A percentile compares a stretch with the other conserved stretches of the same genome.
Conservation (phyloP, 2,329 filamentous ascomycete genomes). For the Pestalotiopsis sp. region DNA sequence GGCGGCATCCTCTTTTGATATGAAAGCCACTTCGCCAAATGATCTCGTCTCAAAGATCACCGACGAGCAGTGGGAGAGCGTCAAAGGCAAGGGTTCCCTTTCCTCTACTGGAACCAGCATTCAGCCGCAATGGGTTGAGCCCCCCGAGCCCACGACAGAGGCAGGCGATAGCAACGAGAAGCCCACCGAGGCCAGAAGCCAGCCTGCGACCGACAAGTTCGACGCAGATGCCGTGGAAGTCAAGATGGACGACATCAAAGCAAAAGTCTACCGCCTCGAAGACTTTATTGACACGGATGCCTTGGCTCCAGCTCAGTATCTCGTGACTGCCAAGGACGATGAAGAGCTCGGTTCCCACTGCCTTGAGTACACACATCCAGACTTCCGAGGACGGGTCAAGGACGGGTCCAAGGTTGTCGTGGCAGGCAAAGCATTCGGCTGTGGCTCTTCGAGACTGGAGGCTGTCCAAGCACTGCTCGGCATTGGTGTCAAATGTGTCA, state of each 20-base stretch:
- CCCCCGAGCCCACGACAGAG: neutral
- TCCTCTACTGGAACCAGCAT: neutral
- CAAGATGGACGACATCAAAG: slow-evolving; percentile 23
- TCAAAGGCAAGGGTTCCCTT: slow-evolving; percentile 23
- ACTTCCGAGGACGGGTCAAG: slow-evolving; percentile 39
- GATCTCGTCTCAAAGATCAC: slow-evolving; percentile 30
- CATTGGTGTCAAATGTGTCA: slow-evolving; percentile 42
- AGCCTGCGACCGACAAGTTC: neutral
- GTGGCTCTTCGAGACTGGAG: slow-evolving; percentile 46
- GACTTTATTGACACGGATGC: slow-evolving; percentile 49
- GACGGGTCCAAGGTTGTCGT: slow-evolving; percentile 43
- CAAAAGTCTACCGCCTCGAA: slow-evolving; percentile 41
- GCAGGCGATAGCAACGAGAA: neutral
- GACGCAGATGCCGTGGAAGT: neutral
- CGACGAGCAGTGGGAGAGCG: slow-evolving; percentile 18
- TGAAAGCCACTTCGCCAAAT: slow-evolving; percentile 42
- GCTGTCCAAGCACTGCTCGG: slow-evolving; percentile 43
- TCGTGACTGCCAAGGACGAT: slow-evolving; percentile 31
- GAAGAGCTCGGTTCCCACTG: slow-evolving; percentile 40
- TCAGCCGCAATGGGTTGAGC: slow-evolving; percentile 19
- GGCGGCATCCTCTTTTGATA: slow-evolving; percentile 47
- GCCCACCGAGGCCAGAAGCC: neutral
- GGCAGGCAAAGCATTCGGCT: slow-evolving; percentile 47
- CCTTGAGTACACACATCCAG: slow-evolving; percentile 40
- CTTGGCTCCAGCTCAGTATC: slow-evolving; percentile 41